Percentiles rank a stretch among this genome's conserved stretches.
phyloP scores from a whole-genome alignment of 75 land plant genomes.

The Pseudotsuga menziesii region DNA sequence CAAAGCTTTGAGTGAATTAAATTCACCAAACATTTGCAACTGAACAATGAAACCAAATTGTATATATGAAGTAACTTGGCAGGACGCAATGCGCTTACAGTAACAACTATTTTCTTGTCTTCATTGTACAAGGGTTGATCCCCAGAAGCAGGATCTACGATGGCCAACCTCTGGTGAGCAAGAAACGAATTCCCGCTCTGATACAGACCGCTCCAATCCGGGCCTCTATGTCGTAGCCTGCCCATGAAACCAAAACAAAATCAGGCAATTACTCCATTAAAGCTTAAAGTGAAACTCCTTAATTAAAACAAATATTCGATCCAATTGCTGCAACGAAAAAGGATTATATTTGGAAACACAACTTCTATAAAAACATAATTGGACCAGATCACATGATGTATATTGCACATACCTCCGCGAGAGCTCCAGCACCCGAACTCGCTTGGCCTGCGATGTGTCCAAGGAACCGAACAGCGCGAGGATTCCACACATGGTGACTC shows the following conservation, averaged over 20 bases:
- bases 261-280: background rate
- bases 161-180: constrained; percentile 93
- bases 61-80: no score
- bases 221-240: constrained; percentile 94
- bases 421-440: constrained; percentile 78
- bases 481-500: constrained; percentile 78
- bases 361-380: no score
- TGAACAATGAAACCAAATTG: no score
- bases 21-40: no score
- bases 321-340: background rate
- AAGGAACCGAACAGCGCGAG: constrained; percentile 74
- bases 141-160: constrained; percentile 95
- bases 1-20: no score
- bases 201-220: constrained; percentile 97
- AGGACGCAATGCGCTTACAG: constrained; percentile 35
- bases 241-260: background rate
- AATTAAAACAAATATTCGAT: background rate
- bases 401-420: constrained; percentile 58
- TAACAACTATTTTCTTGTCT: constrained; percentile 78
- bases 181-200: constrained; percentile 55
- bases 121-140: constrained; percentile 97
- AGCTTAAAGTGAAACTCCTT: background rate
- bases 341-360: no score
- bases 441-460: constrained; percentile 61
- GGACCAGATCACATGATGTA: background rate